Base-by-base conservation (phyloP, 805 yeast species). In the Saturnispora besseyi region DNA sequence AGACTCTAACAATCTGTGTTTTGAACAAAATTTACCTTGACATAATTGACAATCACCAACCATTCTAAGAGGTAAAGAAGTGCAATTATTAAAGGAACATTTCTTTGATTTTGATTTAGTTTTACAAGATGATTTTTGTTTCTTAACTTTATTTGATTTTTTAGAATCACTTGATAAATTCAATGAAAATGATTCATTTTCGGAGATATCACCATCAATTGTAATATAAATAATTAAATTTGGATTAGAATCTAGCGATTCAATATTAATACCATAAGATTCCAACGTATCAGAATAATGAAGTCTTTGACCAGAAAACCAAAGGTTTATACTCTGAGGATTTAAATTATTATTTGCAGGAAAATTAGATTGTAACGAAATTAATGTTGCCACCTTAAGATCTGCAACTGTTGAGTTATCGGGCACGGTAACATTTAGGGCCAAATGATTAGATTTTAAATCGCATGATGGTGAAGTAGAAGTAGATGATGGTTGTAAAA, bases 11-110 rank as follows among this genome's bases (percentile, higher is more conserved):
- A 88, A 72, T 50, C 96, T 76, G 69, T 88, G 96, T 60, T 84
- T 84, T 31, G 91, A 83, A 66, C 96, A 88, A 65, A 79, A 88
- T 60, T 82, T 84, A 42, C 95, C 95, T 44, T 78, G 78, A 65
- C 96, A 88, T 62, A 82, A 84, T 48, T 81, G 76, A 65, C 96
- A 88, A 63, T 83, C 89, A 44, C 96, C 96, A 41, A 87, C 81
- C 72, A 78, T 73, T 57, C 81, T 69, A 45, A 77, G 68, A 0
- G 90, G 87, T 11, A 78, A 70, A n/a, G 83, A 74, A 21, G 75
- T 71, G 67, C 96, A 88, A 29, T 70, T 60, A 31, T 65, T 66
- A 64, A 79, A 79, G 22, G 81, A 69, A 64, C 83, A 78, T 53
- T 65, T 69, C 42, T 56, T 60, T 60, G 75, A 74, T 61, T 74